These are phyloP conservation scores for Neurospora africana DNA, from an alignment of 495 filamentous ascomycete species.

Conservation along the genomic window DNA sequence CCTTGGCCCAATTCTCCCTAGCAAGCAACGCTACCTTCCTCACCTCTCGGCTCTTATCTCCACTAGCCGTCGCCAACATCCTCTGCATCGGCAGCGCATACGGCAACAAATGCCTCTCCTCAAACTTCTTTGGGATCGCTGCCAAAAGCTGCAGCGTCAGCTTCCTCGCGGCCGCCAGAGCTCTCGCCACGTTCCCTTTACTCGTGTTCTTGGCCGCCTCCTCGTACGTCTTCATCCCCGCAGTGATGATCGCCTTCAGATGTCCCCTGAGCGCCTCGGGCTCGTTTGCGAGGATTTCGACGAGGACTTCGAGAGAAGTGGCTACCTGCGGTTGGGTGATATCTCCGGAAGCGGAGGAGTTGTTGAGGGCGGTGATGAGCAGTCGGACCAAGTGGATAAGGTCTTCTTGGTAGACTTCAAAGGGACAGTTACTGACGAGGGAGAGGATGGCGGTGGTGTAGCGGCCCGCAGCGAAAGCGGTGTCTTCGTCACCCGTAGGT, in stretches of 20 bases:
- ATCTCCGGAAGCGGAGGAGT: slow-evolving; percentile 4
- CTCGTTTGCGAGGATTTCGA: slow-evolving; percentile 27
- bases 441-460: slow-evolving; percentile 25
- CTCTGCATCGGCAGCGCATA: slow-evolving; percentile 25
- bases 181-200: slow-evolving; percentile 1
- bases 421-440: slow-evolving; percentile 30
- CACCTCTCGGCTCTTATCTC: slow-evolving; percentile 34
- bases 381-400: slow-evolving; percentile 23
- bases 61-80: slow-evolving; percentile 31
- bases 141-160: slow-evolving; percentile 29
- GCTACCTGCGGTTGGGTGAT: slow-evolving; percentile 12
- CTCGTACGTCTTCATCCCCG: slow-evolving; percentile 20
- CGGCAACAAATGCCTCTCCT: slow-evolving; percentile 27
- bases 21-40: slow-evolving; percentile 29
- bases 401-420: slow-evolving; percentile 32
- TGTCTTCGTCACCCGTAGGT: slow-evolving; percentile 6
- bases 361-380: slow-evolving; percentile 25
- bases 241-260: slow-evolving; percentile 25
- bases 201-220: slow-evolving; percentile 7
- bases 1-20: slow-evolving; percentile 29
- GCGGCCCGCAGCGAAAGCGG: slow-evolving; percentile 7
- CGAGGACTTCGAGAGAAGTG: slow-evolving; percentile 28
- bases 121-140: slow-evolving; percentile 28
- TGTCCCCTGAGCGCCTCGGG: slow-evolving; percentile 25
- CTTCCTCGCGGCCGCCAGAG: slow-evolving; percentile 17